These are phyloP conservation scores for Orbilia blumenaviensis DNA, from an alignment of 2,329 filamentous ascomycete genomes.

Conservation along the genomic window DNA sequence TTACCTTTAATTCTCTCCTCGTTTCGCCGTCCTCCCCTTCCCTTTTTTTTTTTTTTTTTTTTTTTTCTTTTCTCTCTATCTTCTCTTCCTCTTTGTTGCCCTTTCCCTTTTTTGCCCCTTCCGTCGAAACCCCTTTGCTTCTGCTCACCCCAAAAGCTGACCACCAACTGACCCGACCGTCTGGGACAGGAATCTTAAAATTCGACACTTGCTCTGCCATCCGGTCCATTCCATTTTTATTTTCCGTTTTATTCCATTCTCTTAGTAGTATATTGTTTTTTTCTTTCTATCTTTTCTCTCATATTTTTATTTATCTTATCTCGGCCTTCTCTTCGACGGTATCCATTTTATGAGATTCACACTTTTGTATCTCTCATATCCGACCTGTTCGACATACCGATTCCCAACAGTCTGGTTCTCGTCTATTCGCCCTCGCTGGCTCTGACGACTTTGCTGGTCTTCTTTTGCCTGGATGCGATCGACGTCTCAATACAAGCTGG, in stretches of 20 bases:
- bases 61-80: background rate
- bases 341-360: background rate
- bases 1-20: background rate
- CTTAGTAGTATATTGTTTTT: background rate
- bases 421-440: background rate
- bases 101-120: background rate
- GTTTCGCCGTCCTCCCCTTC: background rate
- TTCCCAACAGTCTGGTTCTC: background rate
- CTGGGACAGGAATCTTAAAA: background rate
- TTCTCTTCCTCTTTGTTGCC: background rate
- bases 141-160: too few relatives aligned
- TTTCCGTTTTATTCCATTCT: background rate
- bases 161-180: slow-evolving; percentile 9
- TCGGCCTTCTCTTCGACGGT: too few relatives aligned
- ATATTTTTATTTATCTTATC: background rate
- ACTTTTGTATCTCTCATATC: background rate
- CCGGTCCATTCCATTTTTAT: too few relatives aligned
- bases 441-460: background rate
- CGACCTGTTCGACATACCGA: background rate
- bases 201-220: background rate
- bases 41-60: background rate
- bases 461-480: background rate
- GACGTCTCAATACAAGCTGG: background rate
- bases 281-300: background rate
- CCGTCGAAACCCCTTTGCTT: background rate